A percentile compares a stretch with the other conserved stretches of the same genome.
phyloP scores from a whole-genome alignment of 2,329 filamentous ascomycete species.

The Ilyonectria mors-panacis region DNA sequence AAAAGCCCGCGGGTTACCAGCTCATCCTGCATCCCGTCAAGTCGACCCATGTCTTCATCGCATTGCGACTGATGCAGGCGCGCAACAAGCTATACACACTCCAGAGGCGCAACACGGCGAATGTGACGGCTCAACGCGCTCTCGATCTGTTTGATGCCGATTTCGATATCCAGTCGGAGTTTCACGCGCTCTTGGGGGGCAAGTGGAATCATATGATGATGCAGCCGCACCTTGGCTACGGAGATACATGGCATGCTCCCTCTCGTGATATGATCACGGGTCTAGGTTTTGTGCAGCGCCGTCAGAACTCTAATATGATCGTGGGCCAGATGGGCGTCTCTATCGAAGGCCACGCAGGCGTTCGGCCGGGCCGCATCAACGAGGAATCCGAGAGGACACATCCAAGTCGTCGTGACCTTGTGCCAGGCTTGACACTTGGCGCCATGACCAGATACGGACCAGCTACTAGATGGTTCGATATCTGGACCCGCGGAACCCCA shows the following conservation, averaged over 20 bases:
- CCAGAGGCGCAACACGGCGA: constrained; percentile 69
- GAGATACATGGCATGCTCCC: constrained; percentile 70
- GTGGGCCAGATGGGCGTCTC: constrained; percentile 76
- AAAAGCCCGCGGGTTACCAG: constrained; percentile 69
- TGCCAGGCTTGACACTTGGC: constrained; percentile 73
- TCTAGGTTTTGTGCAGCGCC: constrained; percentile 65
- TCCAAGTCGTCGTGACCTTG: constrained; percentile 57
- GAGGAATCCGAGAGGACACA: constrained; percentile 68
- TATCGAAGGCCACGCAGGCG: constrained; percentile 76
- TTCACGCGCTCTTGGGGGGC: constrained; percentile 64
- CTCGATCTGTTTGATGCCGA: constrained; percentile 67
- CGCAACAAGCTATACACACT: constrained; percentile 66
- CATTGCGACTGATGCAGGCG: constrained; percentile 59
- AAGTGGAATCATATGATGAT: constrained; percentile 72
- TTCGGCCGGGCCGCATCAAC: constrained; percentile 58
- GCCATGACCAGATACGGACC: constrained; percentile 72
- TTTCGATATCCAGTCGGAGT: constrained; percentile 64
- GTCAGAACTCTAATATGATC: constrained; percentile 64
- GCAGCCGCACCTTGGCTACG: constrained; percentile 64
- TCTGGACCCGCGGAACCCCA: constrained; percentile 72
- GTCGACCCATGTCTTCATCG: constrained; percentile 66
- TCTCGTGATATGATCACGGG: constrained; percentile 70
- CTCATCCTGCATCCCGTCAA: constrained; percentile 71
- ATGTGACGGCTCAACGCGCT: constrained; percentile 61
- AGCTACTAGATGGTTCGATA: constrained; percentile 71